A percentile compares a stretch with the other conserved stretches of the same genome.
These are phyloP conservation scores for Malus hybrid DNA, from an alignment of 331 rosid genomes.

Conservation along the genomic window DNA sequence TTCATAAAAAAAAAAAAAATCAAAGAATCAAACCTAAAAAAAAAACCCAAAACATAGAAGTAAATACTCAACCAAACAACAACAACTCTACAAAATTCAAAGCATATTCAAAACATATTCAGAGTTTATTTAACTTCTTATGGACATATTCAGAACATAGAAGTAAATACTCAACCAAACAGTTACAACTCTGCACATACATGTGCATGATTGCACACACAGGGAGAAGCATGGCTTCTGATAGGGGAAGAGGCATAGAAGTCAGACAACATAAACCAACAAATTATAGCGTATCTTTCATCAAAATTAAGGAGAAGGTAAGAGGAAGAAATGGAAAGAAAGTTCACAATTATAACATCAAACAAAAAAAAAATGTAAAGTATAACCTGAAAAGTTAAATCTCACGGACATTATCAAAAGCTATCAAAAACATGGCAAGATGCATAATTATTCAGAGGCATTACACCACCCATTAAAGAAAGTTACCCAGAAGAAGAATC, in stretches of 20 bases:
- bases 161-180: background rate
- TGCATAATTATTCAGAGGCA: background rate
- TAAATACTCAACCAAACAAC: too few relatives aligned
- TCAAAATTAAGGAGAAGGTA: too few relatives aligned
- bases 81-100: too few relatives aligned
- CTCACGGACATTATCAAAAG: background rate
- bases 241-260: background rate
- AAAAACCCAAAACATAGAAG: too few relatives aligned
- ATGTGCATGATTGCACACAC: background rate
- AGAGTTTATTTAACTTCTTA: background rate
- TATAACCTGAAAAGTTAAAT: background rate
- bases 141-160: background rate
- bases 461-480: background rate
- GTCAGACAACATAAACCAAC: background rate
- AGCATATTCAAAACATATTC: too few relatives aligned
- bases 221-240: background rate
- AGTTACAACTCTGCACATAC: background rate
- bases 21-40: too few relatives aligned
- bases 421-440: background rate
- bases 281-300: background rate
- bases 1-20: too few relatives aligned
- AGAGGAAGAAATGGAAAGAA: too few relatives aligned
- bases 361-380: too few relatives aligned
- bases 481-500: slow-evolving; percentile 60
- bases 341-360: too few relatives aligned